Percentiles rank a stretch among this genome's conserved stretches.
Evolutionary conservation across 169 alveolate species (phyloP).

Genomic region (Haemoproteus tartakovskyi): DNA sequence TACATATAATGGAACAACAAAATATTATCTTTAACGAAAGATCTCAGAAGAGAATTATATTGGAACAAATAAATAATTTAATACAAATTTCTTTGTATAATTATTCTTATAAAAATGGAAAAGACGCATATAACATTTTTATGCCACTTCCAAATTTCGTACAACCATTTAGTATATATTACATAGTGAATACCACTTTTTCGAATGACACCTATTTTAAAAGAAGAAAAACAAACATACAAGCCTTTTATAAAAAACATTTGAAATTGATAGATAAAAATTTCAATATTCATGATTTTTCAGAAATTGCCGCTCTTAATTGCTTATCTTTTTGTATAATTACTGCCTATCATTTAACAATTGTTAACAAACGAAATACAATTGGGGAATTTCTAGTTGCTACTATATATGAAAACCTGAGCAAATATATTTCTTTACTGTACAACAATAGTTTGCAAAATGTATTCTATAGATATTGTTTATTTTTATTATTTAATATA

Average conservation of each 20-base stretch:
- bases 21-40: conserved; percentile 46
- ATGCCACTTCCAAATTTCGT: conserved; percentile 46
- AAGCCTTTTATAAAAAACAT: neutral
- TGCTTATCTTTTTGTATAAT: conserved; percentile 22
- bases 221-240: conserved; percentile 2
- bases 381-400: conserved; percentile 36
- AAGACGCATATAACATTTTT: conserved; percentile 38
- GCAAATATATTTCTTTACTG: conserved; percentile 40
- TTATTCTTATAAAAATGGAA: conserved; percentile 44
- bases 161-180: conserved; percentile 29
- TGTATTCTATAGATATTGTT: conserved; percentile 35
- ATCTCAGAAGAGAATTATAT: conserved; percentile 36
- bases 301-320: conserved; percentile 59
- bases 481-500: conserved; percentile 30
- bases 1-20: conserved; percentile 32
- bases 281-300: conserved; percentile 52
- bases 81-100: conserved; percentile 54
- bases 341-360: conserved; percentile 10
- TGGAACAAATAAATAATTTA: conserved; percentile 28
- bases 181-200: conserved; percentile 11
- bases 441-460: conserved; percentile 61
- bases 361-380: conserved; percentile 2
- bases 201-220: conserved; percentile 13
- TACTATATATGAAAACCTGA: conserved; percentile 41
- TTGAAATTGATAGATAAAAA: conserved; percentile 21